phyloP scores from a whole-genome alignment of 805 yeast genomes.

The Vanderwaltozyma tropicalis region DNA sequence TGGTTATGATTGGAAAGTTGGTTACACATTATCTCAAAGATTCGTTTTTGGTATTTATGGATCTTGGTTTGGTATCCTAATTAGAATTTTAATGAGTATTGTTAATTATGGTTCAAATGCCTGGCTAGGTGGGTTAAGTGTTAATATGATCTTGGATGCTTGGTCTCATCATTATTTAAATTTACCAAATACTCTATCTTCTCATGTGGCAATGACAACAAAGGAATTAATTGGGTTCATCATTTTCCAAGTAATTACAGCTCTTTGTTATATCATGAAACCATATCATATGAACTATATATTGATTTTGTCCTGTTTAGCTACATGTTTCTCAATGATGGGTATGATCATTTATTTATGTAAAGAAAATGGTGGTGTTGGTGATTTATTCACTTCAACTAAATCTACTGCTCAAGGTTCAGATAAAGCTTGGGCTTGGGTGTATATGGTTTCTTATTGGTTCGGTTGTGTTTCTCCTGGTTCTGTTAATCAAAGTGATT shows the following conservation, averaged over 20 bases:
- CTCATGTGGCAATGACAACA: slow-evolving; percentile 28
- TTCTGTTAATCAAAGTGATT: slow-evolving; percentile 33
- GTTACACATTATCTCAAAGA: slow-evolving; percentile 38
- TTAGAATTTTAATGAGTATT: slow-evolving; percentile 35
- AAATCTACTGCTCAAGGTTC: slow-evolving; percentile 27
- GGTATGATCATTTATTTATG: slow-evolving; percentile 32
- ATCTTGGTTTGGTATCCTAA: slow-evolving; percentile 32
- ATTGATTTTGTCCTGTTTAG: slow-evolving; percentile 29
- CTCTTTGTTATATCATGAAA: slow-evolving; percentile 32
- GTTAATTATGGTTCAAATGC: slow-evolving; percentile 40
- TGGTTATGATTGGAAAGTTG: slow-evolving; percentile 41
- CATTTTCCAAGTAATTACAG: slow-evolving; percentile 35
- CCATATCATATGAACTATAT: slow-evolving; percentile 36
- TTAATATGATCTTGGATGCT: slow-evolving; percentile 31
- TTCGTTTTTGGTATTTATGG: slow-evolving; percentile 40
- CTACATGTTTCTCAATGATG: slow-evolving; percentile 32
- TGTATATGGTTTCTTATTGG: slow-evolving; percentile 34
- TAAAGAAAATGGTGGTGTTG: slow-evolving; percentile 28
- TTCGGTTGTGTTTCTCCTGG: slow-evolving; percentile 35
- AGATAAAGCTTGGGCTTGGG: slow-evolving; percentile 34
- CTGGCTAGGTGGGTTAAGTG: slow-evolving; percentile 36
- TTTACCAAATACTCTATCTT: slow-evolving; percentile 26
- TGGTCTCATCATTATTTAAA: slow-evolving; percentile 32
- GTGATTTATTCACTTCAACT: slow-evolving; percentile 24
- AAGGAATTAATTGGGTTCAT: slow-evolving; percentile 31